These are phyloP conservation scores for barley (Hordeum vulgare) DNA, from an alignment of 176 grass and related monocot genomes.

Conservation along the genomic window DNA sequence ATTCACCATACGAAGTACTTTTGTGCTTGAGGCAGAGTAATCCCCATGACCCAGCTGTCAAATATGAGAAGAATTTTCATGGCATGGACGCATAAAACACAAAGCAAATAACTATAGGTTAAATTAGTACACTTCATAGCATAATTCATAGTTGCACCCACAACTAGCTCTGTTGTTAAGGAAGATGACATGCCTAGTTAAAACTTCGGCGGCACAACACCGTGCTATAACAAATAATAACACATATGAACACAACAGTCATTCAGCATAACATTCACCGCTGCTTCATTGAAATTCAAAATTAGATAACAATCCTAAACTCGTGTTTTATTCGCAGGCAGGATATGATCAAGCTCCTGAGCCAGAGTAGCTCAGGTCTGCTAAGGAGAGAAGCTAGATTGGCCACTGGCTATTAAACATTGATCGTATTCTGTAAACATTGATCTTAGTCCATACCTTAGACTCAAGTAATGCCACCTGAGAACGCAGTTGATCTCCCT, in stretches of 20 bases:
- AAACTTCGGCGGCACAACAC: neutral
- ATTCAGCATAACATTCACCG: neutral
- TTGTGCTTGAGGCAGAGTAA: constrained; percentile 85
- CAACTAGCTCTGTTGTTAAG: neutral
- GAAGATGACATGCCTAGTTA: neutral
- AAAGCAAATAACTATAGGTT: neutral
- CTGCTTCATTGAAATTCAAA: constrained; percentile 11
- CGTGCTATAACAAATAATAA: constrained; percentile 1
- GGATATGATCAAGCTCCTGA: neutral
- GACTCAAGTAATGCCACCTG: constrained; percentile 88
- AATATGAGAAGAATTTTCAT: constrained; percentile 31
- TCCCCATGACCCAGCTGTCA: constrained; percentile 90
- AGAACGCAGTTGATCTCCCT: constrained; percentile 78
- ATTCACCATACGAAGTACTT: constrained; percentile 95
- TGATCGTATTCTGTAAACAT: neutral
- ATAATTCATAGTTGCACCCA: neutral
- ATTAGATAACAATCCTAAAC: neutral
- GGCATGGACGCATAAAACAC: neutral
- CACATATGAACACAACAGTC: neutral
- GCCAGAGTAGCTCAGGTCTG: neutral
- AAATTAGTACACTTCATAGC: neutral
- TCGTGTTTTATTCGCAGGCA: neutral
- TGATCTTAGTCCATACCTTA: constrained; percentile 50
- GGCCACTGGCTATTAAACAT: neutral
- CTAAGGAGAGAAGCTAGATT: constrained; percentile 9